Evolutionary conservation across 2,329 filamentous ascomycete species (phyloP).

Genomic region (Calonectria pseudoturangicola): DNA sequence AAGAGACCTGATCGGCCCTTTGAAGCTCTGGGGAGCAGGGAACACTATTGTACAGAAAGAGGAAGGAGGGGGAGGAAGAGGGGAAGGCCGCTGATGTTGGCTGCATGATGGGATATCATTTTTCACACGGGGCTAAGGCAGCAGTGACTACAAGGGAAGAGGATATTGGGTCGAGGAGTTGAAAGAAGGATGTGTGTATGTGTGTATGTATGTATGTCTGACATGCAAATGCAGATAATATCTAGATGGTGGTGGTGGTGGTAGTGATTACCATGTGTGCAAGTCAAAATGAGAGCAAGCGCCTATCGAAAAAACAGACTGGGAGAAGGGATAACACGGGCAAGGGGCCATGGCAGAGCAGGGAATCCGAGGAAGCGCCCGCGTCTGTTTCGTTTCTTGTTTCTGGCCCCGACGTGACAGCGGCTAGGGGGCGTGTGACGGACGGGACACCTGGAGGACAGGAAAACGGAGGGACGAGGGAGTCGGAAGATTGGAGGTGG

Average conservation of each 20-base stretch:
- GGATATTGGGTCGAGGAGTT: background rate
- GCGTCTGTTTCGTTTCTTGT: constrained; percentile 56
- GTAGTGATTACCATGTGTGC: background rate
- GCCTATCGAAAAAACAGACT: constrained; percentile 31
- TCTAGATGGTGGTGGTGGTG: background rate
- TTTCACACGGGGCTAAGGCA: constrained; percentile 41
- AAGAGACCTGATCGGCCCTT: constrained; percentile 38
- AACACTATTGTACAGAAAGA: constrained; percentile 13
- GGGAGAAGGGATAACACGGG: constrained; percentile 39
- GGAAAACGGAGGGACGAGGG: constrained; percentile 27
- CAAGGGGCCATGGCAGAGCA: constrained; percentile 40
- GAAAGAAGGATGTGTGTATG: background rate
- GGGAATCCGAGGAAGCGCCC: constrained; percentile 50
- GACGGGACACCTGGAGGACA: constrained; percentile 9
- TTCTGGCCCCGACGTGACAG: constrained; percentile 49
- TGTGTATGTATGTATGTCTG: background rate
- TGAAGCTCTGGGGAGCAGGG: constrained; percentile 40
- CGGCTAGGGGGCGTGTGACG: constrained; percentile 46
- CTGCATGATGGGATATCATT: constrained; percentile 50
- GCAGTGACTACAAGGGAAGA: constrained; percentile 30
- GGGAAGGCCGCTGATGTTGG: constrained; percentile 20
- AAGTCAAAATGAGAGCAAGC: constrained; percentile 5
- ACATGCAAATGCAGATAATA: background rate
- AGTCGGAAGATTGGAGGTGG: constrained; percentile 22
- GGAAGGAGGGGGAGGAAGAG: constrained; percentile 21